Conservation (phyloP, 768 basidiomycete species). For the Guyanaporus albipodus region DNA sequence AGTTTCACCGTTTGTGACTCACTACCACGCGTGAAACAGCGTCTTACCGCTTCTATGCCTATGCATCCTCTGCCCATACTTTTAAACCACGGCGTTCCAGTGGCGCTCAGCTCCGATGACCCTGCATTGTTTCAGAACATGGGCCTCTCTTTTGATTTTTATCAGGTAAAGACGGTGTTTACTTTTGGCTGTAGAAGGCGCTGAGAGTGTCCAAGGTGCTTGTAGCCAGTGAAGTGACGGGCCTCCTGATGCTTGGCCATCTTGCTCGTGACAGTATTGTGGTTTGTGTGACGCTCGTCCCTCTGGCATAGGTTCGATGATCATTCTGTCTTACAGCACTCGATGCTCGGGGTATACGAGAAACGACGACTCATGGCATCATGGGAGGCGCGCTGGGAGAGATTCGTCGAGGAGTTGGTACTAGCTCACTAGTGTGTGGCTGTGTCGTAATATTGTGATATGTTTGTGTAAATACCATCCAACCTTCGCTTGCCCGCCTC, state of each 20-base stretch:
- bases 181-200: neutral
- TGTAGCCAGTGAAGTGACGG: constrained; percentile 64
- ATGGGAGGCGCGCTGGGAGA: neutral
- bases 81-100: constrained; percentile 68
- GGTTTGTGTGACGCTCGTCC: no score
- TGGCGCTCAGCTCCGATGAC: constrained; percentile 71
- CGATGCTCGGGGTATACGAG: constrained; percentile 44
- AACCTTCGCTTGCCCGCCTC: no score
- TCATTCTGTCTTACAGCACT: constrained; percentile 25
- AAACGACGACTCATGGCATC: constrained; percentile 36
- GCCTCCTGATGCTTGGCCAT: constrained; percentile 56
- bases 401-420: neutral
- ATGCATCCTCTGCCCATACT: constrained; percentile 73
- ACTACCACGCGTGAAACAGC: constrained; percentile 36
- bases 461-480: constrained; percentile 15
- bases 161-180: constrained; percentile 44
- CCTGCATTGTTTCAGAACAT: constrained; percentile 75
- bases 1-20: neutral
- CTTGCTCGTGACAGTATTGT: constrained; percentile 71
- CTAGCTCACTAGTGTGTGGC: constrained; percentile 23
- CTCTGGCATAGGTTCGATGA: no score
- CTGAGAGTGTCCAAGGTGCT: constrained; percentile 43
- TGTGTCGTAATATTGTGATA: constrained; percentile 15
- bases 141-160: constrained; percentile 77
- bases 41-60: constrained; percentile 74